Base-by-base conservation (phyloP, 2,329 filamentous ascomycete species). In the Beauveria caledonica region DNA sequence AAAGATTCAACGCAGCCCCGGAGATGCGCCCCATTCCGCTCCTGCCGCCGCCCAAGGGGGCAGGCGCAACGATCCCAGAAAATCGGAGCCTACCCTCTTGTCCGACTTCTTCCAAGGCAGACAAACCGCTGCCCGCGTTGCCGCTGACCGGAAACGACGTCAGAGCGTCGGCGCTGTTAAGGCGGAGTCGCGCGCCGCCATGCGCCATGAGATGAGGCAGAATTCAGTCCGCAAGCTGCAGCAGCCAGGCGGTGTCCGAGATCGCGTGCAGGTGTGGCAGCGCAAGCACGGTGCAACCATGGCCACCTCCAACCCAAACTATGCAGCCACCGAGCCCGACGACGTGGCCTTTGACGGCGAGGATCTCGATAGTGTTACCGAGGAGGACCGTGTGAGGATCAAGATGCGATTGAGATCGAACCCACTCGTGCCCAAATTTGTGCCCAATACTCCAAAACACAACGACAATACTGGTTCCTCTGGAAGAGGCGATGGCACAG, bases 241-340 rank as follows among this genome's bases (percentile, higher is more conserved):
- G 73, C 83, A 77, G 68, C 88, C 84, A 0, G 81, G 82, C 3
- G 83, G 83, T n/a, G 88, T 95, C 52, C 84, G 84, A 63, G 88
- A 90, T 65, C 86, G 92, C 68, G 89, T 96, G 58, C 87, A 86
- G 66, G 83, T 87, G 73, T 96, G 92, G 92, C 91, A 96, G 73
- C 87, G 87, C 69, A 79, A 86, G 65, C 90, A 88, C 68, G 88
- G 87, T 39, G 81, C 82, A 6, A 87, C 86, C 27, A 81, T 87
- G 73, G 74, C 69, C 3, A 74, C 73, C 1, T 80, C 76, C 2
- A 76, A 81, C 60, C 79, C 80, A 1, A 75, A 82, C 36, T 79
- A 80, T 25, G 73, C 78, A 7, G 77, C 80, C 6, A 83, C 78
- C 33, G 83, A 84, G 65, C 81, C 86, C 3, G 82, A 83, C 33